Percentiles rank a stretch among this genome's conserved stretches.
These are phyloP conservation scores for Ophidiomyces ophidiicola DNA, from an alignment of 2,329 filamentous ascomycete genomes.

Conservation along the genomic window DNA sequence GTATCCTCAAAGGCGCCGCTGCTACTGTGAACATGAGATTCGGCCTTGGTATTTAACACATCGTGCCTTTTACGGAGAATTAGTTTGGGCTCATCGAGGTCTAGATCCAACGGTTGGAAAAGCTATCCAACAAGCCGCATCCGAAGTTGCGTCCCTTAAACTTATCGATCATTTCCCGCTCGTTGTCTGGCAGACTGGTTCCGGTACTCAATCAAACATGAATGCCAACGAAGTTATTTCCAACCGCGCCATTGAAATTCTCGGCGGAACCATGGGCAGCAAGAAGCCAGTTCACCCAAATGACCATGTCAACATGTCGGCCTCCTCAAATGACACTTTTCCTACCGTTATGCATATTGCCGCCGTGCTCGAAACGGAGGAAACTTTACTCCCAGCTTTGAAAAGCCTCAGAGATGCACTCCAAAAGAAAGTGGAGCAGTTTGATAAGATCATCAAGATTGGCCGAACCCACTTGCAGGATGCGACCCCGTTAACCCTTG, in stretches of 20 bases:
- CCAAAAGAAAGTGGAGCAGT: constrained; percentile 77
- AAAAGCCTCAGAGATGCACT: constrained; percentile 71
- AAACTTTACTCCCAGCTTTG: constrained; percentile 69
- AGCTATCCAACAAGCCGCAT: constrained; percentile 88
- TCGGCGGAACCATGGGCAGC: constrained; percentile 83
- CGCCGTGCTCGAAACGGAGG: constrained; percentile 83
- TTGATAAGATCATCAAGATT: constrained; percentile 96
- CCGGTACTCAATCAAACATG: constrained; percentile 99
- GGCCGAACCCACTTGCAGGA: constrained; percentile 95
- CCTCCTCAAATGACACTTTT: constrained; percentile 98
- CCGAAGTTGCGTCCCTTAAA: constrained; percentile 86
- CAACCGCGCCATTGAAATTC: constrained; percentile 95
- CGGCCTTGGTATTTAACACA: constrained; percentile 51
- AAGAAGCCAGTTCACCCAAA: constrained; percentile 99
- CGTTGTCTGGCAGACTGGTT: constrained; percentile 98
- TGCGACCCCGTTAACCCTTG: constrained; percentile 86
- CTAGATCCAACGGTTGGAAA: constrained; percentile 76
- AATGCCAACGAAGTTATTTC: constrained; percentile 99
- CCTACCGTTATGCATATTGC: constrained; percentile 99
- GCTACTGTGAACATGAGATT: constrained; percentile 91
- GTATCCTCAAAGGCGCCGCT: constrained; percentile 92
- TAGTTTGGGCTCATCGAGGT: constrained; percentile 14
- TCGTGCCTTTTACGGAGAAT: constrained; percentile 12
- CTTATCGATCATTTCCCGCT: constrained; percentile 95
- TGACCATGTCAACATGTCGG: constrained; percentile 98